These are phyloP conservation scores for Tolypocladium amazonense DNA, from an alignment of 2,329 filamentous ascomycete species.

Conservation along the genomic window DNA sequence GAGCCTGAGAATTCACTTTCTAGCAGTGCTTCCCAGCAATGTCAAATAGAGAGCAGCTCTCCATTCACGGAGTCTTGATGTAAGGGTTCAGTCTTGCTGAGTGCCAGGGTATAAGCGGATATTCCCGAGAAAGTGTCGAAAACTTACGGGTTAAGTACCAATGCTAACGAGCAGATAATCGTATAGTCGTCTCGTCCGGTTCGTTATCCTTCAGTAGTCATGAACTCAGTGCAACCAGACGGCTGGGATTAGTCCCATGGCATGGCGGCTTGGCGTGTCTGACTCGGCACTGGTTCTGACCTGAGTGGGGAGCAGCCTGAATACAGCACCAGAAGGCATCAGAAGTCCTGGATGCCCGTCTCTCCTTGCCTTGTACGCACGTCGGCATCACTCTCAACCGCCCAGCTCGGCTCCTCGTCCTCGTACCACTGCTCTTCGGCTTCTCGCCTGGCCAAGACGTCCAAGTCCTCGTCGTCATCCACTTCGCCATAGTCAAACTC, in stretches of 20 bases:
- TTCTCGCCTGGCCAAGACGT: constrained; percentile 50
- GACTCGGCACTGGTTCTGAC: not conserved
- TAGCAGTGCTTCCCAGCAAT: not conserved
- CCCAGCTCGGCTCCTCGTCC: constrained; percentile 62
- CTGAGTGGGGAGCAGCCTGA: not conserved
- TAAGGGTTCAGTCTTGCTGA: not conserved
- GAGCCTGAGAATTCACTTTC: not conserved
- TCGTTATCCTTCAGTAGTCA: not conserved
- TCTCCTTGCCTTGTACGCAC: constrained; percentile 36
- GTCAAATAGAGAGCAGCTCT: not conserved
- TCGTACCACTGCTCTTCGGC: constrained; percentile 71
- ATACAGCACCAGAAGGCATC: constrained; percentile 10
- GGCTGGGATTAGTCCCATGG: not conserved
- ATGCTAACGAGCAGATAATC: not conserved
- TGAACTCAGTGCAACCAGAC: too few species aligned
- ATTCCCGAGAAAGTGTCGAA: not conserved
- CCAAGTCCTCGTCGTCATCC: constrained; percentile 62
- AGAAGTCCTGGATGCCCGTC: constrained; percentile 66
- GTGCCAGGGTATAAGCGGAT: not conserved
- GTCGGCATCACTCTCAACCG: constrained; percentile 26
- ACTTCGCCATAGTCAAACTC: constrained; percentile 70
- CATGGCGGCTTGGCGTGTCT: not conserved
- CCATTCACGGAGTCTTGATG: not conserved
- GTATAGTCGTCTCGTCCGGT: not conserved
- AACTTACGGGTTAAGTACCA: not conserved